phyloP scores from a whole-genome alignment of 192 early-diverging fungal genomes.

The Linnemannia schmuckeri region DNA sequence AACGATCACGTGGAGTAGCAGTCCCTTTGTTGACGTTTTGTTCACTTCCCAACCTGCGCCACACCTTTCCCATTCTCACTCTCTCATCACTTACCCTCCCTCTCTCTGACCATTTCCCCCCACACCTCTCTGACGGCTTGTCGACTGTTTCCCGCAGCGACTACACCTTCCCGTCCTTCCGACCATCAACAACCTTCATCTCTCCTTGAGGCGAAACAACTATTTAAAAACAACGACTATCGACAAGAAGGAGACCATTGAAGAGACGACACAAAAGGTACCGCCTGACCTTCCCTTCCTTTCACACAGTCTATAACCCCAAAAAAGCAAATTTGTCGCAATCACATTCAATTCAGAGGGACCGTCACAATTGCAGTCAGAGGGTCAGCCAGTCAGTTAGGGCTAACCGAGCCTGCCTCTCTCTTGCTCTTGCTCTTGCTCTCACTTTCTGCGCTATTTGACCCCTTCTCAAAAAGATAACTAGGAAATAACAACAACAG shows the following conservation, averaged over 20 bases:
- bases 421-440: neutral
- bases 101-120: neutral
- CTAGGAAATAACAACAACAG: neutral
- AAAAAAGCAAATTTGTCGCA: neutral
- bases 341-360: neutral
- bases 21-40: neutral
- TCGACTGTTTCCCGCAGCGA: neutral
- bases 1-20: neutral
- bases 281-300: neutral
- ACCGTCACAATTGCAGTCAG: constrained; percentile 10
- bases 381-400: neutral
- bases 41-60: neutral
- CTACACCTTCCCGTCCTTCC: neutral
- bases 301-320: neutral
- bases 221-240: no score
- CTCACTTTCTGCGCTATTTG: neutral
- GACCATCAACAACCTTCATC: constrained; percentile 5
- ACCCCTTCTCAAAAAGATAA: neutral
- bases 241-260: neutral
- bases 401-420: neutral
- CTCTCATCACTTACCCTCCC: constrained; percentile 1
- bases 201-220: no score
- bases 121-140: neutral
- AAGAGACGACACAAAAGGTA: neutral
- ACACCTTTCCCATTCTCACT: constrained; percentile 7